A percentile compares a stretch with the other conserved stretches of the same genome.
Evolutionary conservation across 179 eudicot species (phyloP).

Genomic region (Beta corolliflora): DNA sequence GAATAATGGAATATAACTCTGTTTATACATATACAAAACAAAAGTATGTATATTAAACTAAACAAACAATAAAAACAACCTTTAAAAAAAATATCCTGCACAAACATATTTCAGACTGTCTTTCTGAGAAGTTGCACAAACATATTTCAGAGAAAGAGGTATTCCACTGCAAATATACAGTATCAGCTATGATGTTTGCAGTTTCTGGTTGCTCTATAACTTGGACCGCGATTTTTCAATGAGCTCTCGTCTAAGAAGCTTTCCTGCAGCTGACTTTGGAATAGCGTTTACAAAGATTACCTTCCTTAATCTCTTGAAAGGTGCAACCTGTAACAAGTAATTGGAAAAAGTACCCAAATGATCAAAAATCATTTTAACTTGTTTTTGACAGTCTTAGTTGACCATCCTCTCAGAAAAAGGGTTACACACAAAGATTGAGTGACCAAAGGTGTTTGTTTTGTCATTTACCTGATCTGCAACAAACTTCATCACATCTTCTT

Average conservation of each 20-base stretch:
- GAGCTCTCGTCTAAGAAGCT: conserved; percentile 49
- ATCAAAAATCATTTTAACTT: background rate
- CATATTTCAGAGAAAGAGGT: background rate
- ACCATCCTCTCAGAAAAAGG: background rate
- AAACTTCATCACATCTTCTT: conserved; percentile 34
- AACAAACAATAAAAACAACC: background rate
- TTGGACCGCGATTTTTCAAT: conserved; percentile 52
- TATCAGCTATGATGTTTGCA: too few species aligned
- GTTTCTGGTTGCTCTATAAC: conserved; percentile 25
- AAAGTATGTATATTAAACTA: background rate
- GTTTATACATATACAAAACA: background rate
- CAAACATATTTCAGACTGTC: background rate
- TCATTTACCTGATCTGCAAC: conserved; percentile 29
- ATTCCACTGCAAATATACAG: background rate
- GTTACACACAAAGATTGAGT: background rate
- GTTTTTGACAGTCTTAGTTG: background rate
- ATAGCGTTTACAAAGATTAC: conserved; percentile 21
- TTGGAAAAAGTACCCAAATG: background rate
- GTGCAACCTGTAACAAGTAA: conserved; percentile 32
- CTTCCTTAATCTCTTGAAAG: conserved; percentile 37
- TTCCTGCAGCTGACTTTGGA: conserved; percentile 37
- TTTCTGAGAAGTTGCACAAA: background rate
- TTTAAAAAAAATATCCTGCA: background rate
- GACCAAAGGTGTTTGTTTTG: background rate
- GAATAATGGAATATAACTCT: too few species aligned